Conservation (phyloP, 2,329 filamentous ascomycete species). For the Exophiala alcalophila region DNA sequence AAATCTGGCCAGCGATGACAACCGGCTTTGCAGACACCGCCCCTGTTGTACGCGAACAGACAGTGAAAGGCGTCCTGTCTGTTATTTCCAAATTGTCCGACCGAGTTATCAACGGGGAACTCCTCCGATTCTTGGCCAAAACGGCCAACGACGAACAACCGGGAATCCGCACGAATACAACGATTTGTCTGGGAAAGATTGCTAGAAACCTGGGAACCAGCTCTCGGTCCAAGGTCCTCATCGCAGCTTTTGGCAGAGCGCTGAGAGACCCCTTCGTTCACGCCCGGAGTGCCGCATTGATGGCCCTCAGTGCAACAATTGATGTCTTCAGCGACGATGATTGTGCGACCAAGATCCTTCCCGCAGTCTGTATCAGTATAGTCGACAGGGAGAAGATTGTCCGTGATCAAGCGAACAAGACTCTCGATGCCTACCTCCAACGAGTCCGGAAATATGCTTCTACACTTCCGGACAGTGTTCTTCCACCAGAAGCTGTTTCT, state of each 20-base stretch:
- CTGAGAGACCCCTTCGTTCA: slow-evolving; percentile 93
- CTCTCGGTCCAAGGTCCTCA: slow-evolving; percentile 82
- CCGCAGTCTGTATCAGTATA: slow-evolving; percentile 76
- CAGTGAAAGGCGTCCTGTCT: slow-evolving; percentile 85
- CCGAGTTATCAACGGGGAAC: slow-evolving; percentile 86
- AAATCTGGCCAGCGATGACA: slow-evolving; percentile 92
- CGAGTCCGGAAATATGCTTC: slow-evolving; percentile 75
- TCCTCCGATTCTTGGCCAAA: slow-evolving; percentile 86
- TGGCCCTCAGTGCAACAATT: slow-evolving; percentile 79
- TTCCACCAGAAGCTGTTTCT: slow-evolving; percentile 63
- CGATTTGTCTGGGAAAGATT: slow-evolving; percentile 94
- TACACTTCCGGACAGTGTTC: slow-evolving; percentile 73
- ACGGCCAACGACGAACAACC: slow-evolving; percentile 97
- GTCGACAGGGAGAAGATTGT: slow-evolving; percentile 95
- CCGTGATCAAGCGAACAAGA: slow-evolving; percentile 86
- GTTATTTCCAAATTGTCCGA: slow-evolving; percentile 89
- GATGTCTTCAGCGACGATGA: slow-evolving; percentile 90
- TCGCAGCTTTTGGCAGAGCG: slow-evolving; percentile 86
- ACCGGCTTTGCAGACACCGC: slow-evolving; percentile 91
- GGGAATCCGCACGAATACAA: slow-evolving; percentile 95
- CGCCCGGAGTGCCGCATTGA: slow-evolving; percentile 80
- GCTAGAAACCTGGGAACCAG: slow-evolving; percentile 76
- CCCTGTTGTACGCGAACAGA: slow-evolving; percentile 90
- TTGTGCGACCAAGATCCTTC: slow-evolving; percentile 77
- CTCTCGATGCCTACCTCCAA: slow-evolving; percentile 79